phyloP scores from a whole-genome alignment of 352 stramenopile species.

The Globisporangium barbulae region DNA sequence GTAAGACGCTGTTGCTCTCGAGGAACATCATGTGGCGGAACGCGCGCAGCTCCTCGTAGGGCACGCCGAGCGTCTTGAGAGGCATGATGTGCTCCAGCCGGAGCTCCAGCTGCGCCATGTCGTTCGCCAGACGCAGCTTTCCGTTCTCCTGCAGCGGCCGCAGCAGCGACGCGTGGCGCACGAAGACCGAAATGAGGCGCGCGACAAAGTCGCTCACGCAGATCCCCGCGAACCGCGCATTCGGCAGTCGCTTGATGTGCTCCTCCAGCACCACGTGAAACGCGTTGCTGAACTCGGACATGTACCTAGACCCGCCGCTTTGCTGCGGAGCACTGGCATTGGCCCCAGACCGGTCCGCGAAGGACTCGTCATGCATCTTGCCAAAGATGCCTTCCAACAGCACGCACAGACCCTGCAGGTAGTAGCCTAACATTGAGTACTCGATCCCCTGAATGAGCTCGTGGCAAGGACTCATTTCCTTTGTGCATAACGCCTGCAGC shows the following conservation, averaged over 20 bases:
- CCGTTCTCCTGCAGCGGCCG: constrained; percentile 70
- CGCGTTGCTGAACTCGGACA: constrained; percentile 65
- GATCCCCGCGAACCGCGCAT: constrained; percentile 40
- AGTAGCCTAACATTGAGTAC: constrained; percentile 62
- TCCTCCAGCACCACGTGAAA: constrained; percentile 73
- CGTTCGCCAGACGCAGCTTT: constrained; percentile 76
- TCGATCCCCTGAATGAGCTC: constrained; percentile 52
- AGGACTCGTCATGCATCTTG: constrained; percentile 86
- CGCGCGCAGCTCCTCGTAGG: constrained; percentile 74
- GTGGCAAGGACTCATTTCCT: constrained; percentile 42
- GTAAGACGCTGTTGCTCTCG: constrained; percentile 52
- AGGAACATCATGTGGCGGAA: constrained; percentile 86
- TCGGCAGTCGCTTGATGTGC: constrained; percentile 63
- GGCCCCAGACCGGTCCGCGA: constrained; percentile 32
- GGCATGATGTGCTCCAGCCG: constrained; percentile 56
- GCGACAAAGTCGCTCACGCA: constrained; percentile 68
- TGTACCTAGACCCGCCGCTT: constrained; percentile 61
- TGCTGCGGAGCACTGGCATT: constrained; percentile 3
- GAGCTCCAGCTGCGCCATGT: constrained; percentile 84
- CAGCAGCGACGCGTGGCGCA: constrained; percentile 69
- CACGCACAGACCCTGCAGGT: constrained; percentile 59
- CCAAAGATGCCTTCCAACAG: constrained; percentile 61
- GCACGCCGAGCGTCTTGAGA: constrained; percentile 48
- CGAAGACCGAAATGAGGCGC: constrained; percentile 73
- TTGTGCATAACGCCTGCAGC: constrained; percentile 32